Percentiles rank a stretch among this genome's conserved stretches.
Evolutionary conservation across 768 basidiomycete species (phyloP).

Genomic region (Lactifluus volemus): DNA sequence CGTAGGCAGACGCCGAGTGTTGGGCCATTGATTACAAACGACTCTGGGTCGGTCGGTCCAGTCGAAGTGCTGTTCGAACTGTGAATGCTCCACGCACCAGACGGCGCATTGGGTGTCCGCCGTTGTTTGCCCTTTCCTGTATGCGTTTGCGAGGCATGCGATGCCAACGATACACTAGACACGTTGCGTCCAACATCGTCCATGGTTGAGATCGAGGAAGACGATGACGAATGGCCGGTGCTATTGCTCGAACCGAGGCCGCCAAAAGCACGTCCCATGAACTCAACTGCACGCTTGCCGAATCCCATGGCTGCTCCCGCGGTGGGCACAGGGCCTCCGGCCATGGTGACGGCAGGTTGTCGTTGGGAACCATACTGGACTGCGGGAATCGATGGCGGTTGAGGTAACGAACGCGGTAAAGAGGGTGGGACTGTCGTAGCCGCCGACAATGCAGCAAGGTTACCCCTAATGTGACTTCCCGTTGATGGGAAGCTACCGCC

Average conservation of each 20-base stretch:
- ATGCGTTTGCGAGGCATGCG: conserved; percentile 12
- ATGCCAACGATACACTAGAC: conserved; percentile 16
- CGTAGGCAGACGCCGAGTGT: conserved; percentile 47
- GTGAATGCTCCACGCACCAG: conserved; percentile 35
- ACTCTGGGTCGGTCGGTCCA: conserved; percentile 36
- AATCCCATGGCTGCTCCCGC: conserved; percentile 53
- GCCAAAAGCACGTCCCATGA: conserved; percentile 35
- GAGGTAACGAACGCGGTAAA: conserved; percentile 26
- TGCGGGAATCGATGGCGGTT: conserved; percentile 22
- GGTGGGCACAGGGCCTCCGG: conserved; percentile 56
- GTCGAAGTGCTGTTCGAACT: conserved; percentile 36
- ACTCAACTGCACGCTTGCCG: conserved; percentile 64
- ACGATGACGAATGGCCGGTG: conserved; percentile 29
- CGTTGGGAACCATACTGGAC: conserved; percentile 31
- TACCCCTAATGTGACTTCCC: conserved; percentile 38
- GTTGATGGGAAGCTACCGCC: conserved; percentile 27
- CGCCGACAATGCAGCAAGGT: conserved; percentile 40
- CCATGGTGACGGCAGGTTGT: conserved; percentile 68
- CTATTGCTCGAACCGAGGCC: not conserved
- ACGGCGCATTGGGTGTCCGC: conserved; percentile 54
- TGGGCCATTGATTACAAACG: conserved; percentile 37
- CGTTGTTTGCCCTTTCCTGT: conserved; percentile 31
- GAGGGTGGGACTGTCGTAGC: conserved; percentile 13
- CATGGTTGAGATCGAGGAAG: conserved; percentile 24
- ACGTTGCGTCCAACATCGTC: conserved; percentile 16